Conservation (phyloP, 345 rosid species). For the Cochlearia excelsa region DNA sequence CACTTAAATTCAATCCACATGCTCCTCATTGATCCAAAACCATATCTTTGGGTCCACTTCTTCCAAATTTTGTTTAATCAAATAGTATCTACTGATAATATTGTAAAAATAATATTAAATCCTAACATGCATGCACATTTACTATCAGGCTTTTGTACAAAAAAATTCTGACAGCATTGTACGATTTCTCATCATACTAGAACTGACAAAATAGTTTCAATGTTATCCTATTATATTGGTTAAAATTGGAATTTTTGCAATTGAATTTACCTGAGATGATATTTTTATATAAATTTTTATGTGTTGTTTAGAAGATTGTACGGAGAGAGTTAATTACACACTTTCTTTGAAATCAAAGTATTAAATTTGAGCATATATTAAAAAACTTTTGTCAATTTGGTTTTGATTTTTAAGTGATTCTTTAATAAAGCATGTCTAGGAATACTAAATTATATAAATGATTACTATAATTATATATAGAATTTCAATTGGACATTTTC, state of each 20-base stretch:
- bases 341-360: background rate
- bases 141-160: constrained; percentile 17
- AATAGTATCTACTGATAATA: background rate
- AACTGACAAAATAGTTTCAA: constrained; percentile 20
- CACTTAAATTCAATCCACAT: constrained; percentile 26
- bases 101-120: constrained; percentile 6
- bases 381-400: too few species aligned
- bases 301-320: constrained; percentile 6
- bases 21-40: constrained; percentile 22
- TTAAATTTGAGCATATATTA: too few species aligned
- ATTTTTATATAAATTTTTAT: background rate
- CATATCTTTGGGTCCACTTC: constrained; percentile 14
- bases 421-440: too few species aligned
- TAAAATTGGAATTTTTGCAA: background rate
- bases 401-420: too few species aligned
- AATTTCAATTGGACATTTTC: too few species aligned
- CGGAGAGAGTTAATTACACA: constrained; percentile 5
- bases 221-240: background rate
- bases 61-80: background rate
- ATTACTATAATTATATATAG: too few species aligned
- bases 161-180: constrained; percentile 23
- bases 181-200: constrained; percentile 7
- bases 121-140: constrained; percentile 15
- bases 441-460: too few species aligned
- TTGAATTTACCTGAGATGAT: too few species aligned